Base-by-base conservation (phyloP, 2,329 filamentous ascomycete genomes). In the Fusarium citri region DNA sequence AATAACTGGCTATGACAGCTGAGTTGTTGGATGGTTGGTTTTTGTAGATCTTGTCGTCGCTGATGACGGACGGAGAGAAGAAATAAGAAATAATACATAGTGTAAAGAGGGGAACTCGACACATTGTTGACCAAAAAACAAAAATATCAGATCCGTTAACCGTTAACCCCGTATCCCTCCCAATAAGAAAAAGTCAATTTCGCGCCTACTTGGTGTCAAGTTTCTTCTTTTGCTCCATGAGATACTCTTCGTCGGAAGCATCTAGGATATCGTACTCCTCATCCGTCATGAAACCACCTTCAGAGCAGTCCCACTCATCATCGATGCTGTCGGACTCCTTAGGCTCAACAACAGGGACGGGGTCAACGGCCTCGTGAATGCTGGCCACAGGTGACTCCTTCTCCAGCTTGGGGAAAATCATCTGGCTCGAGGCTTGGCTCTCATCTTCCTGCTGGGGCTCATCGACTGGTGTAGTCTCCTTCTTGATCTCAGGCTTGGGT, bases 201-300 rank as follows among this genome's bases (percentile, higher is more conserved):
- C 53, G 48, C 47, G 47, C 68, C 75, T 77, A 84, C 76, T 83
- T 82, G 67, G 76, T 77, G 54, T 70, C 59, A 59, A 76, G 67
- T 74, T 78, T 81, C 74, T 80, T 81, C 73, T 83, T 80, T 76
- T 86, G 83, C 74, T 88, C 88, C 66, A 86, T 85, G 54, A 89
- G 79, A 72, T 87, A 91, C 78, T 98, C 95, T 79, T 97, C 93
- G 72, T 98, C 95, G 63, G 93, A 97, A 45, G 94, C 95, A 82
- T 98, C 94, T 47, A 98, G 89, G 71, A 98, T 94, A 76, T 99
- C 96, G 79, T 98, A 99, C 82, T 99, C 96, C 80, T 98, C 96
- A 70, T 99, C 96, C 1, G 96, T 98, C 85, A 97, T 83, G 85
- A 97, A 98, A 15, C 91, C 92, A 64, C 92, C 89, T 15, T 90